Conservation (phyloP, 345 rosid genomes). For the Salix viminalis region DNA sequence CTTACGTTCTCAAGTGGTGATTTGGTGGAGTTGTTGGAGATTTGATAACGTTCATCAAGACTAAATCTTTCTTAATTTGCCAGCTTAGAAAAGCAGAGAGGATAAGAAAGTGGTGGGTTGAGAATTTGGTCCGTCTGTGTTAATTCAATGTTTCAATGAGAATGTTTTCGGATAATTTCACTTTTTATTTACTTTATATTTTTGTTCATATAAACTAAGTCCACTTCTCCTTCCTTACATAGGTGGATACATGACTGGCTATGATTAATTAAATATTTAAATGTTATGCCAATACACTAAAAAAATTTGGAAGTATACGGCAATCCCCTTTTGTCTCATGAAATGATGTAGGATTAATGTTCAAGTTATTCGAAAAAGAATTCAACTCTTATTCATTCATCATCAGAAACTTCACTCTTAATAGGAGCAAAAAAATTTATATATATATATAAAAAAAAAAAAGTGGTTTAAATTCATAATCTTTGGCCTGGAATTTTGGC, state of each 20-base stretch:
- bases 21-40: conserved; percentile 41
- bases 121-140: neutral
- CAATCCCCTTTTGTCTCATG: too few species aligned
- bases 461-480: neutral
- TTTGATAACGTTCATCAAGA: conserved; percentile 15
- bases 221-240: too few species aligned
- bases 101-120: neutral
- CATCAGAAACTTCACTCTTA: too few species aligned
- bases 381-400: too few species aligned
- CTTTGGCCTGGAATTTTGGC: neutral
- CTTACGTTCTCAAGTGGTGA: conserved; percentile 17
- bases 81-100: neutral
- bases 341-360: too few species aligned
- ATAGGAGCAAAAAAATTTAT: too few species aligned
- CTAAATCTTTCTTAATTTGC: neutral
- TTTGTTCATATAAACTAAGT: neutral
- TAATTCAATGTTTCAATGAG: neutral
- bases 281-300: too few species aligned
- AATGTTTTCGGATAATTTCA: neutral
- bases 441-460: too few species aligned
- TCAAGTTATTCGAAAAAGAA: too few species aligned
- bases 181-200: neutral
- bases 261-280: too few species aligned
- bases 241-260: too few species aligned
- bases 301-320: too few species aligned